Conservation (phyloP, 139 green algal genomes). For the Chlorella sp. region DNA sequence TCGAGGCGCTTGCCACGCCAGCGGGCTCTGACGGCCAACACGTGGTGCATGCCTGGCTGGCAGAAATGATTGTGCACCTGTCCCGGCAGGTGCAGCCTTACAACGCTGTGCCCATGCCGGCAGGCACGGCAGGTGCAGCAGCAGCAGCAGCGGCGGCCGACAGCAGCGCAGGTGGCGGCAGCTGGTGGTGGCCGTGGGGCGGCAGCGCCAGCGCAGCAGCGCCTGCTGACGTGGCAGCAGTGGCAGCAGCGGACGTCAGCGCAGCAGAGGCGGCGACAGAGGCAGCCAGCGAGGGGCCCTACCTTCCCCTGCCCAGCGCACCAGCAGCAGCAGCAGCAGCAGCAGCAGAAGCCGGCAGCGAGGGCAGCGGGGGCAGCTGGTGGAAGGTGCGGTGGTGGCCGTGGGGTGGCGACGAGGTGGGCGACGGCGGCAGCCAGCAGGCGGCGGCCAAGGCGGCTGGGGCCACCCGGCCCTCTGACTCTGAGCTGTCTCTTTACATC, state of each 20-base stretch:
- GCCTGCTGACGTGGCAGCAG: not conserved
- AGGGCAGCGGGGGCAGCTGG: not conserved
- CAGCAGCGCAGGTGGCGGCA: no score
- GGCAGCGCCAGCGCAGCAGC: not conserved
- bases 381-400: constrained; percentile 11
- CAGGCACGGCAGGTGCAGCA: not conserved
- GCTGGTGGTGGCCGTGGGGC: constrained; percentile 21
- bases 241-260: not conserved
- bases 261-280: not conserved
- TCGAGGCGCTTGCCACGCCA: constrained; percentile 47
- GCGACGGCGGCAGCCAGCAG: not conserved
- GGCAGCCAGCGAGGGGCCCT: not conserved
- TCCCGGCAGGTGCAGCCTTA: constrained; percentile 42
- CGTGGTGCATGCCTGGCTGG: constrained; percentile 75
- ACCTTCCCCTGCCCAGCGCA: not conserved
- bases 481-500: constrained; percentile 47
- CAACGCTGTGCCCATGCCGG: not conserved
- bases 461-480: constrained; percentile 37
- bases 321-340: not conserved
- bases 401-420: not conserved
- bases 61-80: constrained; percentile 67
- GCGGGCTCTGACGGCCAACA: constrained; percentile 57
- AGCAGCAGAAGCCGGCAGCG: not conserved
- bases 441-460: constrained; percentile 1
- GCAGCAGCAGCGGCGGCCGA: constrained; percentile 37